phyloP scores from a whole-genome alignment of 2,329 filamentous ascomycete species.

The Colletotrichum eremochloae region DNA sequence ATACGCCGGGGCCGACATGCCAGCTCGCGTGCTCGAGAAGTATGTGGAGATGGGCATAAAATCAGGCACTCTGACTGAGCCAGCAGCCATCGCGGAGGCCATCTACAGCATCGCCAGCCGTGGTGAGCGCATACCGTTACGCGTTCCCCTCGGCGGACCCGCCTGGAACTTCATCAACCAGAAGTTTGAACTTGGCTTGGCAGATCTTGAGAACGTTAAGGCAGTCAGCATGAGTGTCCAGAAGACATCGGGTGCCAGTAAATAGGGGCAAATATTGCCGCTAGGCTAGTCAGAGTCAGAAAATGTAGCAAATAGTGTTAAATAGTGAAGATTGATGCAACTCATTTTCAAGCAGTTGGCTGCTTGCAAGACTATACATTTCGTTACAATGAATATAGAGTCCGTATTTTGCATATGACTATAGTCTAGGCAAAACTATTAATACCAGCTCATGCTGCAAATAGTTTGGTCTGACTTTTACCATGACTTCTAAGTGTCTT shows the following conservation, averaged over 20 bases:
- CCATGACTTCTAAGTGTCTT: too few species aligned
- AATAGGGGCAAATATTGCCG: neutral
- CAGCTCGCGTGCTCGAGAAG: conserved; percentile 48
- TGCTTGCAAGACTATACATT: too few species aligned
- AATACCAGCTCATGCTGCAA: too few species aligned
- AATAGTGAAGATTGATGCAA: too few species aligned
- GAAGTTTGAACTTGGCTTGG: conserved; percentile 49
- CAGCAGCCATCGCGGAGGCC: conserved; percentile 52
- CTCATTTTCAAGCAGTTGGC: too few species aligned
- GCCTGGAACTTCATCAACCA: conserved; percentile 51
- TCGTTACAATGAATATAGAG: too few species aligned
- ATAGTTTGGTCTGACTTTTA: too few species aligned
- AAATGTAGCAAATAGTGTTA: too few species aligned
- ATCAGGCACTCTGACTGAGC: conserved; percentile 45
- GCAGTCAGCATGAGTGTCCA: conserved; percentile 47
- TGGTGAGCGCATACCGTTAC: conserved; percentile 54
- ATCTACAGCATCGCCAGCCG: conserved; percentile 53
- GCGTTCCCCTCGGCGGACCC: conserved; percentile 57
- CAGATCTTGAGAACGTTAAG: conserved; percentile 52
- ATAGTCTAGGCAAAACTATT: too few species aligned
- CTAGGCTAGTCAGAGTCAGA: neutral
- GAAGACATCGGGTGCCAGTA: neutral
- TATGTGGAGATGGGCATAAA: conserved; percentile 32
- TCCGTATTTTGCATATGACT: too few species aligned
- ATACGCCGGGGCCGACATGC: conserved; percentile 52